These are phyloP conservation scores for Candida chilensis DNA, from an alignment of 805 yeast genomes.

Conservation along the genomic window DNA sequence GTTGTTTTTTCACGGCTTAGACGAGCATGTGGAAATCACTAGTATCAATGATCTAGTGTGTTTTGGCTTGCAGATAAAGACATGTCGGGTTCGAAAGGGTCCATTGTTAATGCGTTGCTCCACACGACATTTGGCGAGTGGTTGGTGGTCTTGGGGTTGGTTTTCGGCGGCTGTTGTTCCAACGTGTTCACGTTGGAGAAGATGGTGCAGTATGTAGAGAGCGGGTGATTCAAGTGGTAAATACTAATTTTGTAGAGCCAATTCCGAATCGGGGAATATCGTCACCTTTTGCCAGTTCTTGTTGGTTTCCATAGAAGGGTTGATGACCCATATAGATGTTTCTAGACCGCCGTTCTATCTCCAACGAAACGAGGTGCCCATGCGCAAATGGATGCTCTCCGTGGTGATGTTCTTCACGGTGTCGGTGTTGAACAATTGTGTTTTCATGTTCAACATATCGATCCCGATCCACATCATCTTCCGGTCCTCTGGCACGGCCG, in stretches of 20 bases:
- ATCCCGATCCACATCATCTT: slow-evolving; percentile 62
- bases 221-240: not conserved
- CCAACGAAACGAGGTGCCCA: slow-evolving; percentile 26
- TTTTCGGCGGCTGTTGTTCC: slow-evolving; percentile 69
- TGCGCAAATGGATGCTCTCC: slow-evolving; percentile 31
- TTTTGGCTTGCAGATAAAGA: not conserved
- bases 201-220: slow-evolving; percentile 18
- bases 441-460: slow-evolving; percentile 45
- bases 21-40: not conserved
- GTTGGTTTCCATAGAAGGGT: slow-evolving; percentile 37
- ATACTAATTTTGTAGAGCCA: slow-evolving; percentile 5
- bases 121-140: slow-evolving; percentile 3
- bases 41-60: not conserved
- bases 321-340: slow-evolving; percentile 20
- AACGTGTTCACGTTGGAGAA: slow-evolving; percentile 59
- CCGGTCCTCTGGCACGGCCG: slow-evolving; percentile 54
- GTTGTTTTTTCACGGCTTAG: not conserved
- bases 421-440: slow-evolving; percentile 48
- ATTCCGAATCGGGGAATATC: slow-evolving; percentile 33
- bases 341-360: slow-evolving; percentile 17
- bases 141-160: slow-evolving; percentile 13
- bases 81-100: not conserved
- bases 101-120: not conserved
- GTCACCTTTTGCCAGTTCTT: slow-evolving; percentile 54
- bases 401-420: slow-evolving; percentile 42